Evolutionary conservation across 805 yeast species (phyloP).

Genomic region (Maudiozyma pseudohumilis): DNA sequence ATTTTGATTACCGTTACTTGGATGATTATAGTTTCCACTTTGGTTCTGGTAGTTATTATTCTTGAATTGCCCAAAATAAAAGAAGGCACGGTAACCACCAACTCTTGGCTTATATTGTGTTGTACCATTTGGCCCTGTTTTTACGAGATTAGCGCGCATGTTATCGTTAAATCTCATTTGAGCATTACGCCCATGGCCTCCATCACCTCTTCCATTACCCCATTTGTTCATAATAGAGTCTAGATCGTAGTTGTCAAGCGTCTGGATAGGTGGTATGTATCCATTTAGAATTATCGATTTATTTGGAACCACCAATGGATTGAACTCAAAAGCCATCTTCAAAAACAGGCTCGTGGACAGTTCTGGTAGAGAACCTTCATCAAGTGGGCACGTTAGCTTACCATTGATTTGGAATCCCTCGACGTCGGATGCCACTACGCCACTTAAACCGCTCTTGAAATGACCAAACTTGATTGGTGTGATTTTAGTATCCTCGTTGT

Average conservation of each 20-base stretch:
- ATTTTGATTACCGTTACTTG: conserved; percentile 2
- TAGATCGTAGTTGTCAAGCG: conserved; percentile 59
- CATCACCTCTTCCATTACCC: conserved; percentile 24
- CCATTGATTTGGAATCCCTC: conserved; percentile 27
- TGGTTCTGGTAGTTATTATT: conserved; percentile 7
- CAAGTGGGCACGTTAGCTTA: conserved; percentile 29
- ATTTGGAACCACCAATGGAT: conserved; percentile 31
- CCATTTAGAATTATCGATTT: conserved; percentile 85
- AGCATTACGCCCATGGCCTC: conserved; percentile 23
- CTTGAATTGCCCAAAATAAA: conserved; percentile 27
- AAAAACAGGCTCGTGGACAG: conserved; percentile 35
- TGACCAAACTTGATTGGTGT: conserved; percentile 35
- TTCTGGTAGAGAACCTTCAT: conserved; percentile 29
- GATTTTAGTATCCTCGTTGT: conserved; percentile 10
- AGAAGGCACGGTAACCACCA: conserved; percentile 43
- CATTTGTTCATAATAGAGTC: conserved; percentile 47
- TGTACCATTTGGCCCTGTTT: conserved; percentile 41
- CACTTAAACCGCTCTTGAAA: conserved; percentile 48
- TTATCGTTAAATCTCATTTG: conserved; percentile 26
- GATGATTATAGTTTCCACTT: conserved; percentile 5
- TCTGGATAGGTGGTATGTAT: conserved; percentile 49
- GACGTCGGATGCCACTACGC: conserved; percentile 35
- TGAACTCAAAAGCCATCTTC: conserved; percentile 47
- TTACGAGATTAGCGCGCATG: conserved; percentile 32
- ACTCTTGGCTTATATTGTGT: conserved; percentile 37